Evolutionary conservation across 192 early-diverging fungal genomes (phyloP), one percentile per base, ranked within the genome.

Genomic region (Backusella sp.): DNA sequence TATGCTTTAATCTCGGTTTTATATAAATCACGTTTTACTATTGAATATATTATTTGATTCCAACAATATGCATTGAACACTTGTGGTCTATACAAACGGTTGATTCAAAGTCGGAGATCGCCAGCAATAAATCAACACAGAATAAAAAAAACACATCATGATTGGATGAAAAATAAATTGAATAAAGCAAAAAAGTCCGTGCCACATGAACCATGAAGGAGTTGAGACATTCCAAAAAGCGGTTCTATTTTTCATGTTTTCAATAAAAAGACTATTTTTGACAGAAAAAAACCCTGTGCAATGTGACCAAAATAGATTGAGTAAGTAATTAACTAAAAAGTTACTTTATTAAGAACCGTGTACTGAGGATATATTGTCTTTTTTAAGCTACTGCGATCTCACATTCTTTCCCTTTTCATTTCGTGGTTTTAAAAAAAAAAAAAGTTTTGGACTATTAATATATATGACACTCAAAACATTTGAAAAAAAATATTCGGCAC

Each of bases 171-270:
- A 21, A 23, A 26, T 59, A 59, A 59, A 59, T 59, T 59, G 53
- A 59, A 59, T 59, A 11, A 59, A 59, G 53, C 53, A 59, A 59
- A 59, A 59, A 59, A 59, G 53, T 59, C 53, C 53, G 53, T 59
- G 53, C 21, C 53, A 59, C 53, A 26, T 23, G 23, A 59, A 23
- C 23, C 53, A 23, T 26, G 53, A 23, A 21, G 53, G 17, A 12
- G 8, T 21, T 26, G 8, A 59, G 23, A 9, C 53, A 59, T 59
- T 49, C 53, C 3, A 59, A 23, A 59, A 59, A 59, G 42, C 23
- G 53, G n/a, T 11, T 23, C 7, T 59, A 23, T 26, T 59, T 21
- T 59, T 2, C 21, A 26, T 26, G 2, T 23, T 3, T 32, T 11
- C 9, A 59, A 59, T 59, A 59, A 59, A 59, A 59, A 59, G 9